Percentiles rank a stretch among this genome's conserved stretches.
Conservation (phyloP, 2,329 filamentous ascomycete species). For the Ascochyta pisi region DNA sequence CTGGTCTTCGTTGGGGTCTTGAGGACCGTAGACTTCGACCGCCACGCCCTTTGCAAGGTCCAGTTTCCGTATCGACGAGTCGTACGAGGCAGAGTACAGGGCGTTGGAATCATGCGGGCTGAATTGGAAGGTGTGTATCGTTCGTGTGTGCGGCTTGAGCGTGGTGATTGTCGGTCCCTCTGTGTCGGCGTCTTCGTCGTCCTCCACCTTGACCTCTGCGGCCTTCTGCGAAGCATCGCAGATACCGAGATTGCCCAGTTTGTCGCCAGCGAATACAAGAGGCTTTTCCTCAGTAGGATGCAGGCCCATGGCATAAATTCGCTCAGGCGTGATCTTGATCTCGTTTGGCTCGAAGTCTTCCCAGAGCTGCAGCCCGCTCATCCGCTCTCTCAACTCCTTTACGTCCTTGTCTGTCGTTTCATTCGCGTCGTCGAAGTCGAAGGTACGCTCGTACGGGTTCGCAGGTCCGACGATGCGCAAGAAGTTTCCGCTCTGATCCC, state of each 20-base stretch:
- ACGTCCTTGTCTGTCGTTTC: slow-evolving; percentile 80
- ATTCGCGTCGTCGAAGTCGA: slow-evolving; percentile 81
- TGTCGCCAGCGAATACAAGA: slow-evolving; percentile 91
- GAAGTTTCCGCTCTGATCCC: slow-evolving; percentile 71
- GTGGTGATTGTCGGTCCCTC: slow-evolving; percentile 82
- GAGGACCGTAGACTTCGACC: slow-evolving; percentile 79
- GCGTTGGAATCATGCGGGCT: slow-evolving; percentile 74
- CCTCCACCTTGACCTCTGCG: slow-evolving; percentile 60
- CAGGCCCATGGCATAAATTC: slow-evolving; percentile 78
- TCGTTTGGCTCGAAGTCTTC: slow-evolving; percentile 81
- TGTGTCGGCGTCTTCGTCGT: slow-evolving; percentile 68
- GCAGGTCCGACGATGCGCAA: slow-evolving; percentile 73
- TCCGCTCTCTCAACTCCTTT: slow-evolving; percentile 74
- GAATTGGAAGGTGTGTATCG: slow-evolving; percentile 85
- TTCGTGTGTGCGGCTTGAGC: slow-evolving; percentile 87
- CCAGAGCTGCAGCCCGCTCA: slow-evolving; percentile 80
- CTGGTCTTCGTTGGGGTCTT: slow-evolving; percentile 71
- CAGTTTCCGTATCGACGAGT: slow-evolving; percentile 86
- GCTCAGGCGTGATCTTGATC: slow-evolving; percentile 31
- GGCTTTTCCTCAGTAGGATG: slow-evolving; percentile 88
- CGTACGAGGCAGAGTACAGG: slow-evolving; percentile 87
- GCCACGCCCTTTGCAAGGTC: slow-evolving; percentile 83
- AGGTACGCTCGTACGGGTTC: slow-evolving; percentile 82
- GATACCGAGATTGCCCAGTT: slow-evolving; percentile 87
- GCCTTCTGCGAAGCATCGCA: slow-evolving; percentile 83